Conservation (phyloP, 2,329 filamentous ascomycete species). For the Aspergillus sclerotialis region DNA sequence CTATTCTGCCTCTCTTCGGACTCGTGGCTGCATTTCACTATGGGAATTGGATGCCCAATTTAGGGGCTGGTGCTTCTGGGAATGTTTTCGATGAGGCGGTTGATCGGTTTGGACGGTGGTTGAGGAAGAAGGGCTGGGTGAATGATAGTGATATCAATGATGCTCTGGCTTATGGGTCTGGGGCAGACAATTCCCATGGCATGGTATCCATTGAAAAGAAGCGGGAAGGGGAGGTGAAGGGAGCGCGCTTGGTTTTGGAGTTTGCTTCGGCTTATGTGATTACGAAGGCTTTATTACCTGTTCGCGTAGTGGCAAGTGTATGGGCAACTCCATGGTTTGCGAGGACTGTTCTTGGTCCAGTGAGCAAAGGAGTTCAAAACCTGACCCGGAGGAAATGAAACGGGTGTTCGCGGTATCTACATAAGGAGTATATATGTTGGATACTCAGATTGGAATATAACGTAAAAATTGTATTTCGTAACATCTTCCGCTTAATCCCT, state of each 20-base stretch:
- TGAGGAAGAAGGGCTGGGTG: conserved; percentile 76
- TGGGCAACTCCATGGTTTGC: conserved; percentile 95
- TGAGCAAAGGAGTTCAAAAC: conserved; percentile 33
- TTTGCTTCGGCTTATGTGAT: conserved; percentile 86
- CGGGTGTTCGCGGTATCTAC: not conserved
- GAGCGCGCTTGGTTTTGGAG: conserved; percentile 52
- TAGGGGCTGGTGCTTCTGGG: conserved; percentile 21
- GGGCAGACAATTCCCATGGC: conserved; percentile 14
- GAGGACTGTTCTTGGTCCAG: conserved; percentile 50
- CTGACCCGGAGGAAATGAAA: conserved; percentile 29
- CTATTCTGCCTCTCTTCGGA: conserved; percentile 68
- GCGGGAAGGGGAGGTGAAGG: conserved; percentile 29
- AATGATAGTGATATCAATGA: conserved; percentile 40
- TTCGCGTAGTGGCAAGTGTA: conserved; percentile 69
- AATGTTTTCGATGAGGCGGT: conserved; percentile 52
- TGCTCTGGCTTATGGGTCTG: conserved; percentile 25
- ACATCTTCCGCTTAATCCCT: conserved; percentile 6
- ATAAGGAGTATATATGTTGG: not conserved
- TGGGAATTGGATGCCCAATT: conserved; percentile 62
- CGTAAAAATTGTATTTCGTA: conserved; percentile 3
- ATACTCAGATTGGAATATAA: not conserved
- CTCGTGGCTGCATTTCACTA: conserved; percentile 76
- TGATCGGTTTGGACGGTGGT: conserved; percentile 69
- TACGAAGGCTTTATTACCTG: conserved; percentile 75
- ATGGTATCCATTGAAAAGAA: conserved; percentile 13